Evolutionary conservation across 768 basidiomycete species (phyloP), one percentile per base, ranked within the genome.

Genomic region (Ephemerocybe angulata): DNA sequence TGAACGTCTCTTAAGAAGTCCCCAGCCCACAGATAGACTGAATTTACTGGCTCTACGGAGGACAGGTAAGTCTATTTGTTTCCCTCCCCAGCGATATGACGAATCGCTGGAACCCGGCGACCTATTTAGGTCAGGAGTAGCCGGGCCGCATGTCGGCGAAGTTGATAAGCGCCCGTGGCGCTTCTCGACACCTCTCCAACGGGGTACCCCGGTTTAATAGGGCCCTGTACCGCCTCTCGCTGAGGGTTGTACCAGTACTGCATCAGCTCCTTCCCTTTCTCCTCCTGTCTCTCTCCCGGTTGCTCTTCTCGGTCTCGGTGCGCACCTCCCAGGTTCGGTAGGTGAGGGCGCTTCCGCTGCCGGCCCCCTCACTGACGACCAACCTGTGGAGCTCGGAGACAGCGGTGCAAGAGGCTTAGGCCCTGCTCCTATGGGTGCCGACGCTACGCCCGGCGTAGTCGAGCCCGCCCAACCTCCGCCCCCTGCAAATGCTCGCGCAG

Each of bases 131-230:
- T 28, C 28, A 15, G 27, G 46, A 47, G 6, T 13, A 28, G 15
- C 30, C 46, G 25, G 46, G 46, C 46, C 46, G 46, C 46, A 47
- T 47, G 46, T 28, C 46, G 46, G 46, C 46, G 46, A 47, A 47
- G 46, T 47, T 21, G 42, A 2, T 21, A 19, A 13, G 1, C 21
- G 19, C 11, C 42, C n/a, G n/a, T n/a, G n/a, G 8, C 15, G 21
- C 11, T 28, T 1, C 25, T 29, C 46, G 46, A 47, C 27, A 47
- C n/a, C 25, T 2, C 25, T 47, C 46, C 27, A 27, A 15, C 46
- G 42, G 21, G 46, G 46, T 47, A 47, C 13, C 46, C 46, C 46
- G 46, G 46, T 28, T 46, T 30, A 47, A 41, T 29, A 47, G 46
- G 46, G 13, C 46, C 46, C 46, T 47, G n/a, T 10, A 5, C n/a